A percentile compares a stretch with the other conserved stretches of the same genome.
phyloP scores from a whole-genome alignment of 768 basidiomycete genomes.

The Naganishia randhawae region DNA sequence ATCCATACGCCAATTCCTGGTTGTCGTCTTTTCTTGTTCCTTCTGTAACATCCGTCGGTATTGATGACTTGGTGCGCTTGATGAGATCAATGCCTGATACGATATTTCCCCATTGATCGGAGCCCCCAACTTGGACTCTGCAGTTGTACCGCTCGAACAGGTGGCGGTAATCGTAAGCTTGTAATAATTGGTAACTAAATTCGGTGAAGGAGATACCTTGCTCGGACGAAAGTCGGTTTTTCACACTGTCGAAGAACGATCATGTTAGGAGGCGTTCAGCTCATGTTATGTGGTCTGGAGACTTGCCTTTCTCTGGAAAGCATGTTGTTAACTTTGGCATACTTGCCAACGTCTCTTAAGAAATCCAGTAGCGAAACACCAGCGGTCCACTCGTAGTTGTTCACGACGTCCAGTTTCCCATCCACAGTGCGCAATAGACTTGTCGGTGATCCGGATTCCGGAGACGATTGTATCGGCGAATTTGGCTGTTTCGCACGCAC shows the following conservation, averaged over 20 bases:
- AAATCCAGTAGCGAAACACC: slow-evolving; percentile 75
- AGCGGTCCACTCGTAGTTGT: slow-evolving; percentile 76
- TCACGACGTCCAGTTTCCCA: slow-evolving; percentile 54
- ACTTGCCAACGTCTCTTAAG: slow-evolving; percentile 71
- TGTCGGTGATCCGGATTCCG: neutral
- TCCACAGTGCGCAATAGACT: neutral
- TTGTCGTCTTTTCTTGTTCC: slow-evolving; percentile 30
- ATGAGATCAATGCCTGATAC: slow-evolving; percentile 89
- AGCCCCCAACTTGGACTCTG: slow-evolving; percentile 86
- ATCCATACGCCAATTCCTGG: slow-evolving; percentile 60
- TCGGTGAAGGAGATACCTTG: slow-evolving; percentile 95
- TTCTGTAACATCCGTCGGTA: neutral
- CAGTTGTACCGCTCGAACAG: slow-evolving; percentile 65
- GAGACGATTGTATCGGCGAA: neutral
- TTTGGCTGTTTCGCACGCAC: slow-evolving; percentile 46
- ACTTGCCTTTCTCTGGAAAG: slow-evolving; percentile 78
- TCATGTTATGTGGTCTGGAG: neutral
- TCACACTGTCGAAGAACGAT: slow-evolving; percentile 60
- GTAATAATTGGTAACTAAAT: slow-evolving; percentile 93
- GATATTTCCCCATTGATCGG: slow-evolving; percentile 99
- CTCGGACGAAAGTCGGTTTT: slow-evolving; percentile 69
- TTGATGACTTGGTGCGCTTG: slow-evolving; percentile 54
- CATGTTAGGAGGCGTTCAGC: neutral
- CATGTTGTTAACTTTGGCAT: slow-evolving; percentile 83
- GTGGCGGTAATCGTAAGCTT: slow-evolving; percentile 89